These are phyloP conservation scores for Penicillium odoratum DNA, from an alignment of 495 filamentous ascomycete genomes.

Conservation along the genomic window DNA sequence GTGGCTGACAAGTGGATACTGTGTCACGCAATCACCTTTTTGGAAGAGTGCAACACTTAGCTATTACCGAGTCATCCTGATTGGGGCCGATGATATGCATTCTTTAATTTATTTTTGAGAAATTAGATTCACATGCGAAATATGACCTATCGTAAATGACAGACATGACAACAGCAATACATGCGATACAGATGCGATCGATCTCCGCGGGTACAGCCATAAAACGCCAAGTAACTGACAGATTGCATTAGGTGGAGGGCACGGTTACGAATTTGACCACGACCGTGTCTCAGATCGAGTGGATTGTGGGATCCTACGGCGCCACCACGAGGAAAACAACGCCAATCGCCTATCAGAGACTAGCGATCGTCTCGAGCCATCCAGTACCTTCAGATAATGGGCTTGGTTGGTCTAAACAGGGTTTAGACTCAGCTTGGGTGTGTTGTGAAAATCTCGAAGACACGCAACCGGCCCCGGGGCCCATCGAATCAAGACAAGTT, in stretches of 20 bases:
- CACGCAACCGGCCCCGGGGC: background rate
- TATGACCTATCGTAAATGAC: background rate
- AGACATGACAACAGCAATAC: background rate
- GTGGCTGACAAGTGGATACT: background rate
- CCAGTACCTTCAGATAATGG: background rate
- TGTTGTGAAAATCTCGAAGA: background rate
- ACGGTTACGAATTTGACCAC: conserved; percentile 11
- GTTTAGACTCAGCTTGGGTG: conserved; percentile 4
- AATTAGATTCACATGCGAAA: background rate
- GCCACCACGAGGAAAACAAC: conserved; percentile 8
- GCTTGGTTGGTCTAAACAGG: conserved; percentile 2
- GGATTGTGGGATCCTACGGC: conserved; percentile 9
- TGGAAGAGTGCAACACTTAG: too few relatives aligned
- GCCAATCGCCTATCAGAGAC: conserved; percentile 10
- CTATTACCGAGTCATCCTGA: background rate
- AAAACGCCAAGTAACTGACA: background rate
- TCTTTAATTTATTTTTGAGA: background rate
- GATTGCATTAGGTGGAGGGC: background rate
- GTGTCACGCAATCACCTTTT: background rate
- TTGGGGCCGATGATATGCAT: background rate
- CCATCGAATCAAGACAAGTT: conserved; percentile 2
- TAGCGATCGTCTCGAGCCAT: background rate
- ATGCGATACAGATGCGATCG: background rate
- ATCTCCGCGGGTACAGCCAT: background rate
- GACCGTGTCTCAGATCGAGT: conserved; percentile 7